phyloP scores from a whole-genome alignment of 495 filamentous ascomycete genomes.

The Viridothelium virens region DNA sequence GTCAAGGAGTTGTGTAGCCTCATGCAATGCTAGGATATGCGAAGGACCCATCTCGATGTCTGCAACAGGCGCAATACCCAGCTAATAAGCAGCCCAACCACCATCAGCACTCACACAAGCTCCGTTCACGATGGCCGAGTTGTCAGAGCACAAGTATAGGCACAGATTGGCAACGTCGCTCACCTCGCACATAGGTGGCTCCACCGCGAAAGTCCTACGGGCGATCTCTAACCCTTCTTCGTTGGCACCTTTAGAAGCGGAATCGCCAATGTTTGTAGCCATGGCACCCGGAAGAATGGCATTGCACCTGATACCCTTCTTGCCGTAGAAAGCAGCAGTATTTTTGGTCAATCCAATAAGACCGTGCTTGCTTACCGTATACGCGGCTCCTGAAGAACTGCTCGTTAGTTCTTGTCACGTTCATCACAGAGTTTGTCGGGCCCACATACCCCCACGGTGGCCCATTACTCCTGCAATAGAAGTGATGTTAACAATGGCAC shows the following conservation, averaged over 20 bases:
- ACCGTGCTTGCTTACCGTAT: constrained; percentile 48
- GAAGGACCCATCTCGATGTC: too few species aligned
- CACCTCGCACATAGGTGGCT: constrained; percentile 12
- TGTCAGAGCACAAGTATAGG: constrained; percentile 21
- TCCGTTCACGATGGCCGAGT: constrained; percentile 20
- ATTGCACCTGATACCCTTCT: constrained; percentile 50
- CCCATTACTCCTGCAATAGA: constrained; percentile 28
- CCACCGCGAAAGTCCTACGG: background rate
- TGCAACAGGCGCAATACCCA: background rate
- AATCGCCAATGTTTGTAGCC: constrained; percentile 47
- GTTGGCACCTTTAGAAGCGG: constrained; percentile 41
- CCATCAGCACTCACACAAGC: constrained; percentile 22
- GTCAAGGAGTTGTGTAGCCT: too few species aligned
- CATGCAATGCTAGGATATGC: too few species aligned
- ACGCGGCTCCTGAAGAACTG: constrained; percentile 44
- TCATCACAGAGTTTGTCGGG: background rate
- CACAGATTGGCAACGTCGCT: constrained; percentile 23
- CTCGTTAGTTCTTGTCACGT: background rate
- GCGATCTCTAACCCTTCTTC: constrained; percentile 34
- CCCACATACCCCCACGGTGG: constrained; percentile 14
- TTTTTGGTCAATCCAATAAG: constrained; percentile 55
- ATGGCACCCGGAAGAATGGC: constrained; percentile 51
- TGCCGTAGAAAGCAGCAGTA: constrained; percentile 51
- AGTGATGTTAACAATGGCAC: constrained; percentile 45
- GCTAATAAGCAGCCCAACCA: constrained; percentile 20